Base-by-base conservation (phyloP, 1,284 basidiomycete genomes). In the Thelephora terrestris region DNA sequence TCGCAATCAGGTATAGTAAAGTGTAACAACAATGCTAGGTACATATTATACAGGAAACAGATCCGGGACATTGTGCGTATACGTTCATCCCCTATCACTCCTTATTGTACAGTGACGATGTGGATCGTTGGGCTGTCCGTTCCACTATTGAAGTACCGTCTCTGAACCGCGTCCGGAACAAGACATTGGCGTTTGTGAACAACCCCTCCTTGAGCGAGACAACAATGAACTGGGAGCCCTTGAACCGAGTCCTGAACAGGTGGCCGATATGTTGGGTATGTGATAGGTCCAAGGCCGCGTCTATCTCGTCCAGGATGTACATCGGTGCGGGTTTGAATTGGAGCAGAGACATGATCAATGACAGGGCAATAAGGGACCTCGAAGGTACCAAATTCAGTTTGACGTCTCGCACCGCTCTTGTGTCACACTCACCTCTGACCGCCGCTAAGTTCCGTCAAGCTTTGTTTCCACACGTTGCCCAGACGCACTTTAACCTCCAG, bases 301-400 rank as follows among this genome's bases (percentile, higher is more conserved):
- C 93, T 58, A 99, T 96, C 69, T 99, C 96, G 69, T 99, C 96
- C 20, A 99, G 78, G 61, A 99, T 98, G 66, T 99, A 98, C 91
- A 99, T 95, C 0, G 93, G 96, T n/a, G 95, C 94, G 2, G 95
- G 93, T 64, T 98, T 97, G 78, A 98, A 98, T 66, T 98, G 94
- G 32, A 99, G 78, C 36, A 99, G 77, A 0, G 94, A 88, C 93
- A 99, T 95, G 73, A 99, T 98, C 45, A 99, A 76, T 9, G 92
- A 96, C 2, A 99, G 77, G 0, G 95, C 95, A 59, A 99, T 98
- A 53, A 99, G 77, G 1, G 94, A 97, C 53, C 91, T 94, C 56
- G 29, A 47, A 6, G 24, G 21, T 29, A 17, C 43, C 29, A 5
- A 48, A 25, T 47, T 52, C 34, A 43, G 38, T 21, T 7, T 24